A percentile compares a stretch with the other conserved stretches of the same genome.
Conservation (phyloP, 768 basidiomycete genomes). For the Antrodiella citrinella region DNA sequence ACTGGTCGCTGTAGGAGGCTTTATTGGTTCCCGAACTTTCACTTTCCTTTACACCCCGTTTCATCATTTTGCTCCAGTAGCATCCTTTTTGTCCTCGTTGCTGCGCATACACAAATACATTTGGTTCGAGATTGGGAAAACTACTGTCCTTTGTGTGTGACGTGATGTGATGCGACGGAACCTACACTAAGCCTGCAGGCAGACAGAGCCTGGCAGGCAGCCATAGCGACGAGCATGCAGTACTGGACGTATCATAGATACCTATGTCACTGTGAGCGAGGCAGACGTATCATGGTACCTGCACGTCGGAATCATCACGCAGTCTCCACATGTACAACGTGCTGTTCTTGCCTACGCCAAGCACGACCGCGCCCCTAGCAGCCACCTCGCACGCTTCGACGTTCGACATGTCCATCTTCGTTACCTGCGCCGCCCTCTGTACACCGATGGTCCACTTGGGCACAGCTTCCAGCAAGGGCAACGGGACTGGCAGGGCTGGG, state of each 20-base stretch:
- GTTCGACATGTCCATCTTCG: background rate
- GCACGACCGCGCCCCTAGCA: constrained; percentile 13
- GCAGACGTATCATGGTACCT: background rate
- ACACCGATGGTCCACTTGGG: background rate
- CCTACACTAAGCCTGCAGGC: no score
- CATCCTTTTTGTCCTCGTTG: background rate
- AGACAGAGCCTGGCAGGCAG: no score
- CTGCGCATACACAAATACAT: constrained; percentile 5
- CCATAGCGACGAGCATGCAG: background rate
- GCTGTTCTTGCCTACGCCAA: constrained; percentile 14
- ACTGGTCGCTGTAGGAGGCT: constrained; percentile 3
- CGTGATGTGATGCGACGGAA: no score
- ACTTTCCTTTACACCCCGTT: constrained; percentile 3
- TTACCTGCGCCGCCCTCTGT: background rate
- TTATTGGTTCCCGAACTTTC: background rate
- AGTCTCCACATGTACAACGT: constrained; percentile 17
- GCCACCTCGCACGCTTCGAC: constrained; percentile 17
- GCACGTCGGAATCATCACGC: background rate
- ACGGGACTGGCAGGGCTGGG: background rate
- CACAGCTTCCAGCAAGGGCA: background rate
- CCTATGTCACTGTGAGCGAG: background rate
- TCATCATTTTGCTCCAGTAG: constrained; percentile 2
- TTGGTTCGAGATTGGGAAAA: constrained; percentile 10
- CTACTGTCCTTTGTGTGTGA: no score
- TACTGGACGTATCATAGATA: background rate